Percentiles rank a stretch among this genome's conserved stretches.
phyloP scores from a whole-genome alignment of 2,329 filamentous ascomycete genomes.

The Fusarium scirpi region DNA sequence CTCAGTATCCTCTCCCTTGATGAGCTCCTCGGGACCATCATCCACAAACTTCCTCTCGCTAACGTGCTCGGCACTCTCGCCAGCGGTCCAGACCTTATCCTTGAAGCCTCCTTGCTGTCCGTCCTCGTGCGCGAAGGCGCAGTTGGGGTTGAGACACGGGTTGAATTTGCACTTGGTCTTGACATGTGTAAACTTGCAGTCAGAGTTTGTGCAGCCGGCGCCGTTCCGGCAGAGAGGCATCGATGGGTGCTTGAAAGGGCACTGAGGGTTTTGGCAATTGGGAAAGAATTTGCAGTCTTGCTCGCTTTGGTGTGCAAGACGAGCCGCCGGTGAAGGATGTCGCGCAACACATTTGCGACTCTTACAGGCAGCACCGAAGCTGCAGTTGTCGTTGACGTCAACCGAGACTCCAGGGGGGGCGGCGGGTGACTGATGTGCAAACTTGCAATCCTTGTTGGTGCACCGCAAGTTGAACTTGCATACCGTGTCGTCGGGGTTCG shows the following conservation, averaged over 20 bases:
- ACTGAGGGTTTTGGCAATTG: constrained; percentile 88
- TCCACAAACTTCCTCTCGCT: constrained; percentile 91
- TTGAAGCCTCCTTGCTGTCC: constrained; percentile 87
- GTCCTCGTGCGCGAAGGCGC: constrained; percentile 89
- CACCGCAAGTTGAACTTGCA: constrained; percentile 94
- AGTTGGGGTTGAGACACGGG: constrained; percentile 90
- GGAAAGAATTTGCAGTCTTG: constrained; percentile 92
- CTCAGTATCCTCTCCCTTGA: constrained; percentile 68
- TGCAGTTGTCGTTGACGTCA: constrained; percentile 84
- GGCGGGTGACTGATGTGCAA: constrained; percentile 93
- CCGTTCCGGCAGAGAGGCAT: constrained; percentile 93
- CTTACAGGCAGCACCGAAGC: constrained; percentile 91
- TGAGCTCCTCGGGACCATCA: constrained; percentile 76
- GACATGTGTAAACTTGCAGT: constrained; percentile 92
- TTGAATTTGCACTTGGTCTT: constrained; percentile 89
- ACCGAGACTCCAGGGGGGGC: constrained; percentile 81
- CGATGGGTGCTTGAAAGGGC: constrained; percentile 88
- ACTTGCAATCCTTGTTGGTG: constrained; percentile 89
- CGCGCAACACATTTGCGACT: constrained; percentile 93
- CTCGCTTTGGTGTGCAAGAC: constrained; percentile 81
- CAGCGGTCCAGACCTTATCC: constrained; percentile 91
- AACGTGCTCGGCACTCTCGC: constrained; percentile 70
- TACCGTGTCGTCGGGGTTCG: constrained; percentile 72
- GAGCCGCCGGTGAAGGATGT: constrained; percentile 90
- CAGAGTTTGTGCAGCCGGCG: constrained; percentile 81